Conservation (phyloP, 257 asterid species). For the Plantago ovata region DNA sequence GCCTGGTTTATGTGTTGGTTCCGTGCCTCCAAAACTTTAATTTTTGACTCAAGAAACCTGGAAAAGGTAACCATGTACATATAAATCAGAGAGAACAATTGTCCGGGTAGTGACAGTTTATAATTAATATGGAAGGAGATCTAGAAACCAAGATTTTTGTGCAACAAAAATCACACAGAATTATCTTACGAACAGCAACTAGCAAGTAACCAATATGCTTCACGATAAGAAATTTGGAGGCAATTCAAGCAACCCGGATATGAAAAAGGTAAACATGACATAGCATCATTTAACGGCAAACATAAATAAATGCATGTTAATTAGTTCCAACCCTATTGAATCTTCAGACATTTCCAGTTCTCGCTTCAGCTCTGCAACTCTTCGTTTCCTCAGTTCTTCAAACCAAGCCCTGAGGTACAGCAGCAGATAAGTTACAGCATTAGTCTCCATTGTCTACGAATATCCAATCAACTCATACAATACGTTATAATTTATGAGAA, state of each 20-base stretch:
- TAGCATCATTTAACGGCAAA: neutral
- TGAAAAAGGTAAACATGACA: constrained; percentile 6
- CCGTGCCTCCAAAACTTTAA: constrained; percentile 50
- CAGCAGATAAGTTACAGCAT: constrained; percentile 11
- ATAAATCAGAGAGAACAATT: neutral
- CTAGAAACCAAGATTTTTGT: neutral
- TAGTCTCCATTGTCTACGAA: neutral
- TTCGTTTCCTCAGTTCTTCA: constrained; percentile 72
- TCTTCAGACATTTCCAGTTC: constrained; percentile 71
- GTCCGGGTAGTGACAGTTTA: neutral
- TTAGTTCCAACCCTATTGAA: constrained; percentile 72
- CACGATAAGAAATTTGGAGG: neutral
- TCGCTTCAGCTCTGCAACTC: constrained; percentile 74
- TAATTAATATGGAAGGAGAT: neutral
- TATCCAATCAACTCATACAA: neutral
- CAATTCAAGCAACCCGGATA: neutral
- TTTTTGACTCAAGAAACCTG: constrained; percentile 79
- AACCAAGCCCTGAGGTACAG: constrained; percentile 63
- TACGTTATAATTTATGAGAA: neutral
- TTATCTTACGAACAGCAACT: neutral
- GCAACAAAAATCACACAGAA: neutral
- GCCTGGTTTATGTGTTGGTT: constrained; percentile 33
- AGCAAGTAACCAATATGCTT: neutral
- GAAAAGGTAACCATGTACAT: constrained; percentile 5
- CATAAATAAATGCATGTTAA: constrained; percentile 12